Evolutionary conservation across 495 filamentous ascomycete genomes (phyloP).

Genomic region (Bacidia rubella): DNA sequence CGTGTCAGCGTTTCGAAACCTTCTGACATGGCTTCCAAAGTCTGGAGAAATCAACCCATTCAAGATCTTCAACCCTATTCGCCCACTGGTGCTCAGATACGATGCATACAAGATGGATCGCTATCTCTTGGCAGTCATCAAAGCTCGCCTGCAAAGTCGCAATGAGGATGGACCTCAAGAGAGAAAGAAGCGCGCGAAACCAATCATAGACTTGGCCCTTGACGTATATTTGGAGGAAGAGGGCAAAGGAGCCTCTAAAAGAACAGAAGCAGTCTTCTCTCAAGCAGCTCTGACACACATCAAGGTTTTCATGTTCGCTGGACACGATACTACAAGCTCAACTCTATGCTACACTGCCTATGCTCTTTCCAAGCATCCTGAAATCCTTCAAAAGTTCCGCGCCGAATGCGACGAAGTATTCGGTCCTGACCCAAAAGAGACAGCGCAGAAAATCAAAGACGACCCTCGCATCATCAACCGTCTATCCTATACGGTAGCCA

Average conservation of each 20-base stretch:
- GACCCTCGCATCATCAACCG: slow-evolving; percentile 12
- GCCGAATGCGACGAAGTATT: slow-evolving; percentile 14
- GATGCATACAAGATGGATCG: slow-evolving; percentile 23
- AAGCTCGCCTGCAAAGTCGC: slow-evolving; percentile 20
- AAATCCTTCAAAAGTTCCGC: slow-evolving; percentile 3
- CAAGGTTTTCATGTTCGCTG: slow-evolving; percentile 30
- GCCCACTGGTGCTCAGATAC: slow-evolving; percentile 19
- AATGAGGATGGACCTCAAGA: not conserved
- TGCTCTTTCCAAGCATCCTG: slow-evolving; percentile 12
- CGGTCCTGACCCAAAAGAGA: slow-evolving; percentile 2
- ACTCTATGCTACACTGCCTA: slow-evolving; percentile 15
- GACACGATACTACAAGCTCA: slow-evolving; percentile 26
- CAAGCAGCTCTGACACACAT: slow-evolving; percentile 13
- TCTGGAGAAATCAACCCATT: slow-evolving; percentile 14
- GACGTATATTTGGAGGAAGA: slow-evolving; percentile 7
- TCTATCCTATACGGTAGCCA: slow-evolving; percentile 10
- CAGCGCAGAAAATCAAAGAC: slow-evolving; percentile 8
- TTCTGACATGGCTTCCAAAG: slow-evolving; percentile 18
- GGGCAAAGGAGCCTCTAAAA: not conserved
- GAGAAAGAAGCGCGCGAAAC: slow-evolving; percentile 5
- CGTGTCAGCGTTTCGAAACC: slow-evolving; percentile 22
- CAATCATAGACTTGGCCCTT: slow-evolving; percentile 15
- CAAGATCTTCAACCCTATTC: slow-evolving; percentile 14
- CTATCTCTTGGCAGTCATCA: slow-evolving; percentile 24
- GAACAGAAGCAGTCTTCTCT: slow-evolving; percentile 5